Conservation (phyloP, 805 yeast genomes). For the Priceomyces carsonii region DNA sequence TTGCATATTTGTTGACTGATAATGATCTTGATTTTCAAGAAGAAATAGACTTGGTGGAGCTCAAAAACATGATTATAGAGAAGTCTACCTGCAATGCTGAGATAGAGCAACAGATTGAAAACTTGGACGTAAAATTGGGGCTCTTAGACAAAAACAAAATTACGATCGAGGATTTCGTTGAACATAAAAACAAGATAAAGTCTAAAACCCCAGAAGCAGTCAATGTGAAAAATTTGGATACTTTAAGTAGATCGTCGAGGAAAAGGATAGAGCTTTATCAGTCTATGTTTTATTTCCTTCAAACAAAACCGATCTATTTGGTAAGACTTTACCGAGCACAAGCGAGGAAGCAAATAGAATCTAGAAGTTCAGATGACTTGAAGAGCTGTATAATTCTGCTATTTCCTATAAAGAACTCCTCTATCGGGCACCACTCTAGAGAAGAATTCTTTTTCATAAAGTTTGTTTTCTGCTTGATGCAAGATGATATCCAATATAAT, state of each 20-base stretch:
- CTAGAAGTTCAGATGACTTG: constrained; percentile 21
- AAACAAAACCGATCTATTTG: constrained; percentile 78
- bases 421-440: constrained; percentile 46
- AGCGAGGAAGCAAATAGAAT: constrained; percentile 23
- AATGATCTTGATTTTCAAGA: constrained; percentile 73
- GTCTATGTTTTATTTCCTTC: constrained; percentile 76
- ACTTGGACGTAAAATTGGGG: constrained; percentile 75
- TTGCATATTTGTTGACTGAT: constrained; percentile 73
- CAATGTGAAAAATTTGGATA: constrained; percentile 25
- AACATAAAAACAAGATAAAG: constrained; percentile 37
- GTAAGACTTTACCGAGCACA: constrained; percentile 49
- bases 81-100: constrained; percentile 70
- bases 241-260: constrained; percentile 41
- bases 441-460: constrained; percentile 72
- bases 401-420: constrained; percentile 32
- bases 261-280: constrained; percentile 68
- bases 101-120: constrained; percentile 71
- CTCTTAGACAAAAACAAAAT: constrained; percentile 78
- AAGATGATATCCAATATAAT: constrained; percentile 35
- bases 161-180: constrained; percentile 69
- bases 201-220: constrained; percentile 17
- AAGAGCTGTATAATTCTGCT: constrained; percentile 23
- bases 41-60: constrained; percentile 65
- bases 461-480: constrained; percentile 50
- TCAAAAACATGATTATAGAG: constrained; percentile 67